Evolutionary conservation across 2,329 filamentous ascomycete genomes (phyloP).

Genomic region (Fusarium papillatum): DNA sequence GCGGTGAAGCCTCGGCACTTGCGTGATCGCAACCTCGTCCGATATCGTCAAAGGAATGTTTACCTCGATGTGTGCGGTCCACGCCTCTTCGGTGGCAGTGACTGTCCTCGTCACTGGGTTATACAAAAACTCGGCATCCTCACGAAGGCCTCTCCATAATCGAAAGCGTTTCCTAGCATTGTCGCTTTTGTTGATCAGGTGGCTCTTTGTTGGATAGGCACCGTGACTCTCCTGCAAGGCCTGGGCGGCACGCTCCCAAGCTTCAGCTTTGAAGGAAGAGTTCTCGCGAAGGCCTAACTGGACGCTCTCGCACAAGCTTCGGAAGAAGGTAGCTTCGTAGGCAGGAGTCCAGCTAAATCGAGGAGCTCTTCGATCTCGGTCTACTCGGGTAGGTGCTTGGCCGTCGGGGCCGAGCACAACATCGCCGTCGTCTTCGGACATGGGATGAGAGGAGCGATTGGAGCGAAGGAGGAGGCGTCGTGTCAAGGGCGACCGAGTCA

Average conservation of each 20-base stretch:
- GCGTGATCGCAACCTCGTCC: conserved; percentile 5
- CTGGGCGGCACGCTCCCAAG: conserved; percentile 69
- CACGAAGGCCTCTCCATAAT: conserved; percentile 70
- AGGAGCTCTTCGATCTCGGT: conserved; percentile 59
- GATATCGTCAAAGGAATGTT: conserved; percentile 40
- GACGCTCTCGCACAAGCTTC: conserved; percentile 71
- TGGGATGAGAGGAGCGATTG: conserved; percentile 42
- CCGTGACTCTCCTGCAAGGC: conserved; percentile 68
- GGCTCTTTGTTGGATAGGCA: conserved; percentile 71
- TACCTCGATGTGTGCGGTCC: conserved; percentile 70
- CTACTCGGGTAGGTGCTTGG: conserved; percentile 49
- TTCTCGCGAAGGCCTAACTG: conserved; percentile 68
- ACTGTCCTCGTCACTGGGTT: conserved; percentile 64
- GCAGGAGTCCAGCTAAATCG: conserved; percentile 72
- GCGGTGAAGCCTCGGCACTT: conserved; percentile 11
- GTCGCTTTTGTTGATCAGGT: conserved; percentile 75
- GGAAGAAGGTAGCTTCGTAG: conserved; percentile 73
- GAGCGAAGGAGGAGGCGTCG: neutral
- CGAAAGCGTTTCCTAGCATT: conserved; percentile 74
- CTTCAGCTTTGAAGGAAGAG: conserved; percentile 73
- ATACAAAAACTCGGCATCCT: conserved; percentile 70
- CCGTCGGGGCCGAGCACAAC: conserved; percentile 51
- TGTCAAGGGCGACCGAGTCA: neutral
- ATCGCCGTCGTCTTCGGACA: conserved; percentile 57
- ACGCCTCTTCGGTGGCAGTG: conserved; percentile 69